Evolutionary conservation across 148 eudicot species (phyloP).

Genomic region (Camellia granthamiana): DNA sequence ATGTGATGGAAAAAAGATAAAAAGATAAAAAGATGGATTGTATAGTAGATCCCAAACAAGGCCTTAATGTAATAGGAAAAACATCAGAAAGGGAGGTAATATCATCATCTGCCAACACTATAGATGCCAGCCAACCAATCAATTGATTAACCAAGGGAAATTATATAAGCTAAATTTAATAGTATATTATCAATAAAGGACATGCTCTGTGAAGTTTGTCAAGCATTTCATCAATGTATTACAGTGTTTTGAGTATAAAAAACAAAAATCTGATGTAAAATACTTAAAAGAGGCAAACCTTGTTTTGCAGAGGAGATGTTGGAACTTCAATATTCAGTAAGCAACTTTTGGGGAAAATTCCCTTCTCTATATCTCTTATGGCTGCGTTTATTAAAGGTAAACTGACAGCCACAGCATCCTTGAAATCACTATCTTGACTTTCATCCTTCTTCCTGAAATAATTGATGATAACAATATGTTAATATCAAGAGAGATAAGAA

Average conservation of each 20-base stretch:
- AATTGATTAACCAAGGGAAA: too few relatives aligned
- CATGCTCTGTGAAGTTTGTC: not conserved
- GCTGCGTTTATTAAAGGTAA: slow-evolving; percentile 71
- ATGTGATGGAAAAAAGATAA: too few relatives aligned
- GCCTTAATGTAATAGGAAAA: not conserved
- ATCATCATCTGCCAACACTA: not conserved
- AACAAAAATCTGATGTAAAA: not conserved
- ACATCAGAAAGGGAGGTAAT: too few relatives aligned
- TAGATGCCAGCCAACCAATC: not conserved
- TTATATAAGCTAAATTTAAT: too few relatives aligned
- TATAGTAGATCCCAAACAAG: too few relatives aligned
- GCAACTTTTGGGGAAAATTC: slow-evolving; percentile 63
- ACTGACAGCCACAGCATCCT: slow-evolving; percentile 78
- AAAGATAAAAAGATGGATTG: too few relatives aligned
- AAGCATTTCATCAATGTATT: not conserved
- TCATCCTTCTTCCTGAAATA: slow-evolving; percentile 73
- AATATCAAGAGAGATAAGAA: not conserved
- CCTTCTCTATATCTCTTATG: slow-evolving; percentile 67
- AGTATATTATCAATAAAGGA: too few relatives aligned
- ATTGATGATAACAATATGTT: not conserved
- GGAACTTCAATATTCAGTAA: slow-evolving; percentile 72
- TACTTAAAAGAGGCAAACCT: slow-evolving; percentile 45
- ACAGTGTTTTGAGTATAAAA: not conserved
- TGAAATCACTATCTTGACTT: slow-evolving; percentile 75
- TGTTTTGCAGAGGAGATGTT: slow-evolving; percentile 67